Percentiles rank a stretch among this genome's conserved stretches.
Conservation (phyloP, 768 basidiomycete species). For the Pisolithus tinctorius region DNA sequence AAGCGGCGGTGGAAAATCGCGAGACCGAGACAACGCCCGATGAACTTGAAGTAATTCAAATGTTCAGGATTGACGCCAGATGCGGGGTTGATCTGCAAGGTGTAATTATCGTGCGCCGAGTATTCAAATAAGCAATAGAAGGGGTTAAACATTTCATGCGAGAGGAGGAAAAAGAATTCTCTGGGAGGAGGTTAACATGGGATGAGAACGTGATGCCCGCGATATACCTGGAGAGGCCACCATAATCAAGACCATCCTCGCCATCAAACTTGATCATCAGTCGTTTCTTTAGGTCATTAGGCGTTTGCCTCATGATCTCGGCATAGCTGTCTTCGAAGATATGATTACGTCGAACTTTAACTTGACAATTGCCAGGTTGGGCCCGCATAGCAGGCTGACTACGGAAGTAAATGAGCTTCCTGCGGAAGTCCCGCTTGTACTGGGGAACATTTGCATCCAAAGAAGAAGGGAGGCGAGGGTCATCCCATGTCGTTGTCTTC, state of each 20-base stretch:
- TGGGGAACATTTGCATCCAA: slow-evolving; percentile 96
- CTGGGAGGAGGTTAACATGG: slow-evolving; percentile 34
- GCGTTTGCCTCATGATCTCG: slow-evolving; percentile 99
- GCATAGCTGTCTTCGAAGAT: slow-evolving; percentile 99
- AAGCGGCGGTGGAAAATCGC: slow-evolving; percentile 99
- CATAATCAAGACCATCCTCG: slow-evolving; percentile 98
- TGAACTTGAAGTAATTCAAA: slow-evolving; percentile 99
- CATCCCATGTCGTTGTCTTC: slow-evolving; percentile 99
- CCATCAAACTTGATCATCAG: slow-evolving; percentile 99
- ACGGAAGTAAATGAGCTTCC: slow-evolving; percentile 99
- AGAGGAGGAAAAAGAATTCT: slow-evolving; percentile 99
- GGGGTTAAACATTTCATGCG: slow-evolving; percentile 99
- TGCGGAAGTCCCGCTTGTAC: slow-evolving; percentile 98
- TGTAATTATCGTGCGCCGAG: slow-evolving; percentile 99
- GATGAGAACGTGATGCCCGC: neutral
- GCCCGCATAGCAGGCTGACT: slow-evolving; percentile 97
- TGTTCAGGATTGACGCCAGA: slow-evolving; percentile 99
- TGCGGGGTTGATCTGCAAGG: slow-evolving; percentile 97
- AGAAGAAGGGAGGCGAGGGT: slow-evolving; percentile 91
- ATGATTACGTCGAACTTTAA: slow-evolving; percentile 95
- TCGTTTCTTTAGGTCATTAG: slow-evolving; percentile 96
- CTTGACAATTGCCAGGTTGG: slow-evolving; percentile 97
- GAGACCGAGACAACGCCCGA: slow-evolving; percentile 89
- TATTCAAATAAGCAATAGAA: slow-evolving; percentile 99
- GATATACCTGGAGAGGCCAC: slow-evolving; percentile 86